Evolutionary conservation across 257 asterid species (phyloP).

Genomic region (Sherardia arvensis): DNA sequence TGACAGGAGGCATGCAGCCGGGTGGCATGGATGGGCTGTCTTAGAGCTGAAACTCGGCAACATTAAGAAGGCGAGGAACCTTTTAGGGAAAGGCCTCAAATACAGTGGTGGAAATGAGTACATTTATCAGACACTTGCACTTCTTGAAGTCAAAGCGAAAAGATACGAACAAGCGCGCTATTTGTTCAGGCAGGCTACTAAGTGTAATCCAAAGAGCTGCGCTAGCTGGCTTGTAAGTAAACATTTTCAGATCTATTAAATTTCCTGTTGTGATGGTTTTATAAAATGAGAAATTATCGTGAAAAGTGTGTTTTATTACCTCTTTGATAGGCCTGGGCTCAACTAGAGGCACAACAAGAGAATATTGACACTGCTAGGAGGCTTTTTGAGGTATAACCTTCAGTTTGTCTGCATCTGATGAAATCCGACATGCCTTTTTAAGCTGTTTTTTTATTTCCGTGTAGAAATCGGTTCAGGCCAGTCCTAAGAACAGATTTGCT

Average conservation of each 20-base stretch:
- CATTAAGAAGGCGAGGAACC: conserved; percentile 69
- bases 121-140: conserved; percentile 82
- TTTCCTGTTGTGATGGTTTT: background rate
- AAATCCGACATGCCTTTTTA: background rate
- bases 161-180: conserved; percentile 77
- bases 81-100: conserved; percentile 84
- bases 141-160: conserved; percentile 79
- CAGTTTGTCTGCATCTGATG: background rate
- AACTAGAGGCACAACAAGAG: conserved; percentile 82
- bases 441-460: background rate
- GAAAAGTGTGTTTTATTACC: too few relatives aligned
- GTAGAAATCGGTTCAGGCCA: conserved; percentile 91
- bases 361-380: conserved; percentile 48
- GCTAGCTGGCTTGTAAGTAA: conserved; percentile 98
- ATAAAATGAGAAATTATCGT: too few relatives aligned
- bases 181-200: conserved; percentile 83
- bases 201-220: conserved; percentile 83
- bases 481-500: conserved; percentile 94
- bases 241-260: background rate
- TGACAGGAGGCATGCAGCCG: conserved; percentile 82
- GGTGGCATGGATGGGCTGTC: conserved; percentile 99
- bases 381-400: conserved; percentile 60
- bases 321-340: conserved; percentile 98
- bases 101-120: conserved; percentile 91
- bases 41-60: conserved; percentile 85